Percentiles rank a stretch among this genome's conserved stretches.
Evolutionary conservation across 352 stramenopile genomes (phyloP).

Genomic region (Phytophthora vignae): DNA sequence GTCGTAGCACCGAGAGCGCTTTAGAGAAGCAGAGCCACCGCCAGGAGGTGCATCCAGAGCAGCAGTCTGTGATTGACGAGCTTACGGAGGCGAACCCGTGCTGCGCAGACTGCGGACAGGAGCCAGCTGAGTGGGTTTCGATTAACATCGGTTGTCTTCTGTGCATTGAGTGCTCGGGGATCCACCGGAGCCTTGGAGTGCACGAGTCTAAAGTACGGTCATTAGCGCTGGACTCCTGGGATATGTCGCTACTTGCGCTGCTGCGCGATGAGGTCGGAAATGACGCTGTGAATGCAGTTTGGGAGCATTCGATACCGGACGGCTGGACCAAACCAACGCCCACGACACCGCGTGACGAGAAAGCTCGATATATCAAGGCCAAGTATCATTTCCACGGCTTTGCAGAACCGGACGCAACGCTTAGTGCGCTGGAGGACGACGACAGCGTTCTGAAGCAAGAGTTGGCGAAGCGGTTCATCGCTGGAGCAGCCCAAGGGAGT

Average conservation of each 20-base stretch:
- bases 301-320: constrained; percentile 63
- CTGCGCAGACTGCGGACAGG: constrained; percentile 80
- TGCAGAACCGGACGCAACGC: constrained; percentile 40
- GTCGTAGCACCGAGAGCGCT: constrained; percentile 83
- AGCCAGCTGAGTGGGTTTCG: constrained; percentile 94
- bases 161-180: constrained; percentile 97
- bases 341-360: constrained; percentile 67
- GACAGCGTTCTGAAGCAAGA: constrained; percentile 36
- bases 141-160: constrained; percentile 97
- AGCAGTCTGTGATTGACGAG: constrained; percentile 73
- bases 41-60: constrained; percentile 84
- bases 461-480: constrained; percentile 58
- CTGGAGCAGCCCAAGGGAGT: constrained; percentile 45
- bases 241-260: constrained; percentile 76
- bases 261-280: constrained; percentile 81
- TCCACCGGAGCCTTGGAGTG: constrained; percentile 96
- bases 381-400: constrained; percentile 89
- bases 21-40: constrained; percentile 85
- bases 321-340: constrained; percentile 65
- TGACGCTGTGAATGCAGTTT: constrained; percentile 68
- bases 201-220: constrained; percentile 98
- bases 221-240: constrained; percentile 90
- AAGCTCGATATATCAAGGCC: constrained; percentile 84
- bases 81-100: constrained; percentile 61
- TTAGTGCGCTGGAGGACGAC: constrained; percentile 35